These are phyloP conservation scores for Flagelloscypha sp. DNA, from an alignment of 768 basidiomycete genomes.

Conservation along the genomic window DNA sequence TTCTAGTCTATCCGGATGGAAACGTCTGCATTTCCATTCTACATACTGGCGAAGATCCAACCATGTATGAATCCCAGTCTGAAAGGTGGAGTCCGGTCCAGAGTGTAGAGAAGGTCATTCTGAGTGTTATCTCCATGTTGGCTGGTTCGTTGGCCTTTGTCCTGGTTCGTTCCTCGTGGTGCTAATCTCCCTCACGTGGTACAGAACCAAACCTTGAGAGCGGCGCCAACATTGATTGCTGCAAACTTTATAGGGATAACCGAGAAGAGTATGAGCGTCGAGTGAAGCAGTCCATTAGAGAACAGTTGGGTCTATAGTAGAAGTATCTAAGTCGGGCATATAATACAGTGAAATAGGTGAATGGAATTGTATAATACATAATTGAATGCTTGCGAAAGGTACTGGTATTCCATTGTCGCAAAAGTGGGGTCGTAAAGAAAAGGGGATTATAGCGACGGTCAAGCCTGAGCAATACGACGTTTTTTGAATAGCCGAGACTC, in stretches of 20 bases:
- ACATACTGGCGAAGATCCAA: conserved; percentile 86
- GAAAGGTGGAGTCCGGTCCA: conserved; percentile 99
- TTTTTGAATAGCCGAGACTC: conserved; percentile 34
- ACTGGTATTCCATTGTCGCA: conserved; percentile 1
- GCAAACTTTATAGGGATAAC: conserved; percentile 93
- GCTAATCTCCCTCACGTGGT: conserved; percentile 1
- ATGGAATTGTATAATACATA: conserved; percentile 4
- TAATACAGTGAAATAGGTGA: too few species aligned
- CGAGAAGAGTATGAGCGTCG: conserved; percentile 80
- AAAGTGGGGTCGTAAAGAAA: conserved; percentile 1
- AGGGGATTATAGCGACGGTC: not conserved
- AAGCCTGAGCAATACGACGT: not conserved
- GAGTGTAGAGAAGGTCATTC: conserved; percentile 92
- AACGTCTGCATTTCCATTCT: conserved; percentile 98
- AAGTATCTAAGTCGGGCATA: too few species aligned
- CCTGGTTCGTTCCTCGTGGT: conserved; percentile 4
- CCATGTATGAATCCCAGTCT: conserved; percentile 89
- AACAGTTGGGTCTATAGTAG: conserved; percentile 76
- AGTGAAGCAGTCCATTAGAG: conserved; percentile 74
- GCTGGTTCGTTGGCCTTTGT: conserved; percentile 50
- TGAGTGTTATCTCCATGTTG: conserved; percentile 95
- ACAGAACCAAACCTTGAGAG: conserved; percentile 95
- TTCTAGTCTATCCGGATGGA: conserved; percentile 87
- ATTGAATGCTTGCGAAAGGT: conserved; percentile 2
- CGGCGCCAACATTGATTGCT: conserved; percentile 95